phyloP scores from a whole-genome alignment of 768 basidiomycete species.

The Trametes cinnabarina region DNA sequence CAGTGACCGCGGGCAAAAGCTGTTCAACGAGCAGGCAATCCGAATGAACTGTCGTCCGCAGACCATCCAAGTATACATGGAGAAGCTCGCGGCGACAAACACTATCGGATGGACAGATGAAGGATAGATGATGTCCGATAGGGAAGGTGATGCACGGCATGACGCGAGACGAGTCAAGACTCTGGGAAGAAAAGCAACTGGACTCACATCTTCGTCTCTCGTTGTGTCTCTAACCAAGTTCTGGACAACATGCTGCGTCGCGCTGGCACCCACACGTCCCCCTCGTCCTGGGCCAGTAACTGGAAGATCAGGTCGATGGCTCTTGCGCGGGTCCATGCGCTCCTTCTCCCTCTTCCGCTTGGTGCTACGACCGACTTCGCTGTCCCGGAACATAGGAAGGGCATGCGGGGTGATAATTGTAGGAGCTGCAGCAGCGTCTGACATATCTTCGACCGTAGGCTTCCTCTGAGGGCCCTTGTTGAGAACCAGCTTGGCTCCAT shows the following conservation, averaged over 20 bases:
- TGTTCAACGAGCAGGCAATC: slow-evolving; percentile 5
- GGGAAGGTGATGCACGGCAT: slow-evolving; percentile 5
- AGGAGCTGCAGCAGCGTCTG: slow-evolving; percentile 79
- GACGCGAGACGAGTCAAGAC: slow-evolving; percentile 15
- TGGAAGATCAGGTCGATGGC: slow-evolving; percentile 87
- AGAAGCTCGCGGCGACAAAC: slow-evolving; percentile 1
- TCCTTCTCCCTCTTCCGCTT: slow-evolving; percentile 93
- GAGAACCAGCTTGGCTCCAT: slow-evolving; percentile 88
- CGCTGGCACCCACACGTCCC: slow-evolving; percentile 93
- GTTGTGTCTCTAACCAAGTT: slow-evolving; percentile 89
- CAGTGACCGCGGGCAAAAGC: neutral
- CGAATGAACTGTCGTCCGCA: neutral
- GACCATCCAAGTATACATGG: neutral
- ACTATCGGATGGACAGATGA: slow-evolving; percentile 20
- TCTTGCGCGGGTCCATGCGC: slow-evolving; percentile 85
- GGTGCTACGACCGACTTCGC: slow-evolving; percentile 60
- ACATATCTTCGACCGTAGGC: slow-evolving; percentile 84
- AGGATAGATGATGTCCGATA: slow-evolving; percentile 18
- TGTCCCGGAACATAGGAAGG: slow-evolving; percentile 88
- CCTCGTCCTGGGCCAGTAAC: slow-evolving; percentile 91
- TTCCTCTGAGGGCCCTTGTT: slow-evolving; percentile 85
- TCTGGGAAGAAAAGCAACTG: slow-evolving; percentile 22
- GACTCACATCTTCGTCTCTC: slow-evolving; percentile 91
- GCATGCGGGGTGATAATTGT: slow-evolving; percentile 92
- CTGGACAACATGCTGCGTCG: slow-evolving; percentile 95